phyloP scores from a whole-genome alignment of 1,139 yeast species.

The Kodamaea suecica region DNA sequence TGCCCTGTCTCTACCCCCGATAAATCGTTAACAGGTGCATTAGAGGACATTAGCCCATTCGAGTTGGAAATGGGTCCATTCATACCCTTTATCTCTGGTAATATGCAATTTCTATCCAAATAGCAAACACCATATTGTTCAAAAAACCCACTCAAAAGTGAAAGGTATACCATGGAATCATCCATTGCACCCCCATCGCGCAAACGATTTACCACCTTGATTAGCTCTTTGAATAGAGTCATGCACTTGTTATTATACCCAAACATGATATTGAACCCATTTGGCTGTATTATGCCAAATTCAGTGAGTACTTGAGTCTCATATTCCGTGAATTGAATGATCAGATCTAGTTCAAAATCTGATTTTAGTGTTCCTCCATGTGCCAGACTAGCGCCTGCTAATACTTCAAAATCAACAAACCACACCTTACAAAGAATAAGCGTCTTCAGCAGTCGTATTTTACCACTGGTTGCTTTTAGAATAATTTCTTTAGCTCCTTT shows the following conservation, averaged over 20 bases:
- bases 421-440: constrained; percentile 65
- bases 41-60: no score
- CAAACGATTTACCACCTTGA: constrained; percentile 47
- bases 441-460: constrained; percentile 30
- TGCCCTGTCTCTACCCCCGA: no score
- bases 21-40: no score
- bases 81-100: constrained; percentile 13
- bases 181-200: constrained; percentile 22
- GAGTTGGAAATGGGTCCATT: no score
- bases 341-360: constrained; percentile 48
- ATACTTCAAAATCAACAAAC: constrained; percentile 65
- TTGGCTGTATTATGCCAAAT: constrained; percentile 34
- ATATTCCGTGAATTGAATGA: constrained; percentile 46
- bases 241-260: constrained; percentile 61
- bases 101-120: constrained; percentile 21
- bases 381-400: constrained; percentile 64
- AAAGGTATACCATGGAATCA: constrained; percentile 25
- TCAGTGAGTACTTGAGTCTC: constrained; percentile 39
- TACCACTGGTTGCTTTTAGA: constrained; percentile 40
- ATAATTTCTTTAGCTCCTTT: constrained; percentile 70
- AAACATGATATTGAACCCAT: constrained; percentile 58
- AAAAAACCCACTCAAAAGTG: constrained; percentile 33
- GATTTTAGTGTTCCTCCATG: constrained; percentile 64
- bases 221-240: constrained; percentile 49
- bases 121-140: constrained; percentile 24